Evolutionary conservation across 805 yeast species (phyloP).

Genomic region (Monosporozyma servazzii): DNA sequence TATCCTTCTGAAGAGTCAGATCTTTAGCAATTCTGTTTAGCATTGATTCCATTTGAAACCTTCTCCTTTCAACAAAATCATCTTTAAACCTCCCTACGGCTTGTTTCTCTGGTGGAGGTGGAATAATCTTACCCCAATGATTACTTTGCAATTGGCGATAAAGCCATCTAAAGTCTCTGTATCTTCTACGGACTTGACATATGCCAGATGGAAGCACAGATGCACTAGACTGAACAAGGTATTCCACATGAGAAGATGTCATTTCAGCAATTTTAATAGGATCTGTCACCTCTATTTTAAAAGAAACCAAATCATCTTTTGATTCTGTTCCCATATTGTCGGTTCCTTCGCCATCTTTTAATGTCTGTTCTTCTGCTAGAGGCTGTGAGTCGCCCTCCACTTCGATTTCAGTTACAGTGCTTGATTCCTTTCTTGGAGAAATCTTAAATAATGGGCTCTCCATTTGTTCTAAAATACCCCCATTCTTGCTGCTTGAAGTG

Average conservation of each 20-base stretch:
- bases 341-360: slow-evolving; percentile 3
- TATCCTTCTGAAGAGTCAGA: slow-evolving; percentile 52
- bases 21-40: slow-evolving; percentile 56
- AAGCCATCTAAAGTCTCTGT: slow-evolving; percentile 89
- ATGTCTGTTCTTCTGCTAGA: background rate
- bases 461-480: slow-evolving; percentile 15
- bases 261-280: slow-evolving; percentile 89
- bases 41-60: slow-evolving; percentile 82
- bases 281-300: slow-evolving; percentile 73
- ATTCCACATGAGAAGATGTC: slow-evolving; percentile 81
- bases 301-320: slow-evolving; percentile 12
- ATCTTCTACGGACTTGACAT: slow-evolving; percentile 67
- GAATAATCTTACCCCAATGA: slow-evolving; percentile 84
- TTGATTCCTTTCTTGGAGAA: slow-evolving; percentile 12
- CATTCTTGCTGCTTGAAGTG: background rate
- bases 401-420: background rate
- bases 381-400: background rate
- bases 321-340: slow-evolving; percentile 6
- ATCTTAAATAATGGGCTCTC: slow-evolving; percentile 20
- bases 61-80: slow-evolving; percentile 77
- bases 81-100: slow-evolving; percentile 86
- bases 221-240: slow-evolving; percentile 60
- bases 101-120: slow-evolving; percentile 95
- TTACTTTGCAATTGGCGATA: slow-evolving; percentile 78
- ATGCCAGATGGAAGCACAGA: slow-evolving; percentile 31